Evolutionary conservation across 441 rosid genomes (phyloP).

Genomic region (Populus hybrid): DNA sequence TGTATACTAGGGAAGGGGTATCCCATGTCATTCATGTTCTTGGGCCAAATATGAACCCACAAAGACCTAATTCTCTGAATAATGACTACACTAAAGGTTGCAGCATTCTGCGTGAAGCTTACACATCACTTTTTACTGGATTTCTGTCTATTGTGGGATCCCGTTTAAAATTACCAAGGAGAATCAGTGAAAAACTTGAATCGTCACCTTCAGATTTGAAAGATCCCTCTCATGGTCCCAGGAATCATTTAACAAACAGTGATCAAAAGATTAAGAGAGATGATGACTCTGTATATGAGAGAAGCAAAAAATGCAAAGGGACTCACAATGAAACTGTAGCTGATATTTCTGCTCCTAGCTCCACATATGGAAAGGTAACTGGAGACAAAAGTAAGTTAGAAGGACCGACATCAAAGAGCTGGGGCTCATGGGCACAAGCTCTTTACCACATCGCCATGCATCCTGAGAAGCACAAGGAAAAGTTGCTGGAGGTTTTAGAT

Average conservation of each 20-base stretch:
- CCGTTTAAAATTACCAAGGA: conserved; percentile 33
- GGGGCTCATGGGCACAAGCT: conserved; percentile 84
- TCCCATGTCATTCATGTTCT: conserved; percentile 91
- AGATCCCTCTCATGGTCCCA: conserved; percentile 22
- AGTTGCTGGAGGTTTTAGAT: conserved; percentile 54
- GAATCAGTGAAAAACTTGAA: conserved; percentile 23
- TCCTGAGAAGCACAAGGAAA: conserved; percentile 64
- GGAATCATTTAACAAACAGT: conserved; percentile 18
- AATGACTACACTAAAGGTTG: conserved; percentile 71
- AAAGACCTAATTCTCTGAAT: conserved; percentile 68
- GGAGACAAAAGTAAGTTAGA: conserved; percentile 27
- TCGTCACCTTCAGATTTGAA: conserved; percentile 21
- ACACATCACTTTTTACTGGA: conserved; percentile 75
- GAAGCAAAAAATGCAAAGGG: conserved; percentile 58
- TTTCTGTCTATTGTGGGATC: conserved; percentile 47
- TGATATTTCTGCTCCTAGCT: conserved; percentile 19
- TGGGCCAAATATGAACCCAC: conserved; percentile 97
- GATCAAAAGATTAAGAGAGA: conserved; percentile 49
- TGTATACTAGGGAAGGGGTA: conserved; percentile 67
- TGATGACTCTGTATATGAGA: conserved; percentile 28
- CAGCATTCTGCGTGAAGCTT: conserved; percentile 65
- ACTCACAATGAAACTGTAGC: conserved; percentile 25
- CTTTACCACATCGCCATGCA: conserved; percentile 71
- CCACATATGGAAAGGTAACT: conserved; percentile 21
- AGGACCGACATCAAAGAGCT: conserved; percentile 36